Base-by-base conservation (phyloP, 1,284 basidiomycete genomes). In the Cutaneotrichosporon cutaneum region DNA sequence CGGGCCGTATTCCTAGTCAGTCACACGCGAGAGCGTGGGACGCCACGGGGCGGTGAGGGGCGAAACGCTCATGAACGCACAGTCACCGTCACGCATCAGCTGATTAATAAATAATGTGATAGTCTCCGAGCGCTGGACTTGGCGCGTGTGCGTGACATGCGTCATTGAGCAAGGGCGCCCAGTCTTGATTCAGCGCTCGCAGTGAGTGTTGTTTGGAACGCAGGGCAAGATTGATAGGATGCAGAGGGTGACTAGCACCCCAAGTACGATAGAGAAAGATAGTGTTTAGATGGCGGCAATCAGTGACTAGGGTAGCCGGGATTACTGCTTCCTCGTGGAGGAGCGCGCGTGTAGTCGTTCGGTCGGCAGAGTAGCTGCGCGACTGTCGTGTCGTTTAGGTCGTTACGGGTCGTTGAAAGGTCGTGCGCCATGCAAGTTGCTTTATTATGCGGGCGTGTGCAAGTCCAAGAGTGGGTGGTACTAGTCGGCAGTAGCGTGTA, bases 361-460 rank as follows among this genome's bases (percentile, higher is more conserved):
- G 45, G 45, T 24, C 45, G 21, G 45, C 22, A 48, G 45, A 27
- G 45, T 48, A 27, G 45, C 45, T 48, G 45, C 45, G 22, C 39
- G 50, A 33, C 50, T 16, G 50, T 32, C 50, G 27, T 30, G 50
- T 51, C 45, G 45, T 48, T n/a, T 48, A 48, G 45, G 45, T 48
- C 45, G 45, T 48, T 27, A 48, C 22, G 22, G 26, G 26, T 48
- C 45, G 26, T 48, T 18, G n/a, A n/a, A 48, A 48, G 5, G 22
- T 26, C 45, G 45, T 48, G 45, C 4, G 45, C 45, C 45, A 24
- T 48, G 45, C 45, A 48, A 14, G 45, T 24, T 16, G 45, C 11
- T 24, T 22, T 24, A 48, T 48, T 48, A 48, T 24, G 26, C 22
- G 11, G 45, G 45, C 45, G 22, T 13, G 45, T 48, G 21, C 22